Base-by-base conservation (phyloP, 2,329 filamentous ascomycete species). In the Diaporthe vaccinii region DNA sequence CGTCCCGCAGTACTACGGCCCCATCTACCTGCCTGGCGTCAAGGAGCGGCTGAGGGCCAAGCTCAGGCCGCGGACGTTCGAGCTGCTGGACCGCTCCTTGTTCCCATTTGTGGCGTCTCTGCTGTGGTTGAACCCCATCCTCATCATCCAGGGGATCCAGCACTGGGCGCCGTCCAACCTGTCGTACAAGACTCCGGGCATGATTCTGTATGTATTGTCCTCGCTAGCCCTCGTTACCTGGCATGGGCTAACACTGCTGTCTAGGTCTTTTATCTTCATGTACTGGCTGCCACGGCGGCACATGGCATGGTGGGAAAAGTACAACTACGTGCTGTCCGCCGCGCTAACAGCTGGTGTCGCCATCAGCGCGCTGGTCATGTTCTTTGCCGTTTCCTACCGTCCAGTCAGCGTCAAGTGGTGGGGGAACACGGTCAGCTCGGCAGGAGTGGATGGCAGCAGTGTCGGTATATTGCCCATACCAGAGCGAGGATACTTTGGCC, bases 111-210 rank as follows among this genome's bases (percentile, higher is more conserved):
- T 86, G 0, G 83, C 80, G 9, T 84, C 82, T 5, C 82, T 87
- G 22, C 78, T 84, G 25, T 86, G 84, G 84, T 78, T 86, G 58
- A 85, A 86, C 73, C 84, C 85, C 0, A 81, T 84, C 36, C 78
- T 87, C 7, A 79, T 85, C 51, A 83, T 86, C 57, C 82, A 85
- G 77, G 85, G 85, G 17, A 79, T 85, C 28, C 84, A 85, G 76
- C 83, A 86, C 79, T 86, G 85, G 85, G 84, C 84, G 6, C 84
- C 84, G 3, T 84, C 81, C 36, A 86, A 86, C 76, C 49, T 86
- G 78, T 81, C 83, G 17, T 86, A 86, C 81, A 85, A 85, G 78
- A 86, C 85, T 25, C 84, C 84, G 0, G 85, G 85, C 34, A 82
- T 87, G 75, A 83, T 85, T 22, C 77, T 87, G 49, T 61, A 36